These are phyloP conservation scores for Volutella citrinella DNA, from an alignment of 2,329 filamentous ascomycete genomes.

Conservation along the genomic window DNA sequence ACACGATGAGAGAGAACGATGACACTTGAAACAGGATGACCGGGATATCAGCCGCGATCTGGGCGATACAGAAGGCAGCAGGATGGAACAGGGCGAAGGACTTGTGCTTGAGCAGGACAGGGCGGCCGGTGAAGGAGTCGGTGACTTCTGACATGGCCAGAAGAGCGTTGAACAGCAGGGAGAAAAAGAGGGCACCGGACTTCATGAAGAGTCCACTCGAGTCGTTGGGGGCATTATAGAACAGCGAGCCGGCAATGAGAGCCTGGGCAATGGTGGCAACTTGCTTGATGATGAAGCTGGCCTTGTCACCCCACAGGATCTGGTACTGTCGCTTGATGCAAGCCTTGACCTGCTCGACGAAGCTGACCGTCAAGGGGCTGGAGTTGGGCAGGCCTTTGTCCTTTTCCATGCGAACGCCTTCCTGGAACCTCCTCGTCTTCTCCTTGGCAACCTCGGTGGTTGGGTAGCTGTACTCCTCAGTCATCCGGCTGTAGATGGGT, in stretches of 20 bases:
- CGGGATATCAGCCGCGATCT: constrained; percentile 53
- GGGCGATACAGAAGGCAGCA: constrained; percentile 56
- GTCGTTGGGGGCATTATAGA: constrained; percentile 60
- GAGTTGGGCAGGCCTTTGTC: constrained; percentile 48
- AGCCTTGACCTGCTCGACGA: constrained; percentile 52
- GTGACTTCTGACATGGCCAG: constrained; percentile 66
- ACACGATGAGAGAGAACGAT: constrained; percentile 55
- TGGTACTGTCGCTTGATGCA: constrained; percentile 61
- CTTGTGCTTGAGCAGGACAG: constrained; percentile 58
- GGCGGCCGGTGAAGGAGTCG: constrained; percentile 57
- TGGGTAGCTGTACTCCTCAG: constrained; percentile 56
- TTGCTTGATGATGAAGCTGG: constrained; percentile 62
- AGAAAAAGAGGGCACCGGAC: constrained; percentile 61
- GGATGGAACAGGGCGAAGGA: constrained; percentile 57
- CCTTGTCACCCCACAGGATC: constrained; percentile 63
- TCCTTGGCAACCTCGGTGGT: constrained; percentile 44
- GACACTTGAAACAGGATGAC: constrained; percentile 57
- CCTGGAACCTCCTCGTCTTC: constrained; percentile 51
- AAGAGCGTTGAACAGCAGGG: constrained; percentile 60
- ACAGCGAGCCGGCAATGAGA: constrained; percentile 62
- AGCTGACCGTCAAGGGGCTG: constrained; percentile 56
- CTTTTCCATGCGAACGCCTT: constrained; percentile 53
- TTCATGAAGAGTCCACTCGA: constrained; percentile 62
- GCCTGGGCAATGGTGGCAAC: constrained; percentile 55
- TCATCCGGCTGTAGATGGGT: constrained; percentile 47